phyloP scores from a whole-genome alignment of 805 yeast genomes.

The Saccharomycopsis vini region DNA sequence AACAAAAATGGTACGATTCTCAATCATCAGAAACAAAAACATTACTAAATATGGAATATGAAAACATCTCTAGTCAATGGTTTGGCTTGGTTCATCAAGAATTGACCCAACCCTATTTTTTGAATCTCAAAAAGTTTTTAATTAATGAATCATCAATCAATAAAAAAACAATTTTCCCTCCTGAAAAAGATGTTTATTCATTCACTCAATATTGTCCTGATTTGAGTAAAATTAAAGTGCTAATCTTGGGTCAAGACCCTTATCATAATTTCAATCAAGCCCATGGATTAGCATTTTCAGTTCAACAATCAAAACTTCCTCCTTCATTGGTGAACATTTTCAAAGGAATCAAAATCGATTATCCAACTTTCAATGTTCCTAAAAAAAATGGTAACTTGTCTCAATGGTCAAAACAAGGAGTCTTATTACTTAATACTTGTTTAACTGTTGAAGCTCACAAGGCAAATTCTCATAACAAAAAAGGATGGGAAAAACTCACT shows the following conservation, averaged over 20 bases:
- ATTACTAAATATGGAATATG: slow-evolving; percentile 58
- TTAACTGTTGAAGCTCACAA: slow-evolving; percentile 87
- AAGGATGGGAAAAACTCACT: slow-evolving; percentile 92
- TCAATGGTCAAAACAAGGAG: slow-evolving; percentile 84
- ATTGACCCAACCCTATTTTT: slow-evolving; percentile 76
- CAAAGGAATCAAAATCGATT: slow-evolving; percentile 60
- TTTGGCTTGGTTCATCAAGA: slow-evolving; percentile 58
- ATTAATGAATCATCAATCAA: slow-evolving; percentile 37
- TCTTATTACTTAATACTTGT: slow-evolving; percentile 76
- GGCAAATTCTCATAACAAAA: slow-evolving; percentile 84
- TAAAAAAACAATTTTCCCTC: slow-evolving; percentile 65
- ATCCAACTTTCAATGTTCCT: slow-evolving; percentile 60
- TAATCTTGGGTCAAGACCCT: slow-evolving; percentile 93
- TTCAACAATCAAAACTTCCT: slow-evolving; percentile 63
- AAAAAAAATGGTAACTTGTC: slow-evolving; percentile 57
- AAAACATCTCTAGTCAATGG: slow-evolving; percentile 72
- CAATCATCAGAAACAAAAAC: slow-evolving; percentile 20
- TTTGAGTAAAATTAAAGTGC: slow-evolving; percentile 60
- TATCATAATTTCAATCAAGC: slow-evolving; percentile 91
- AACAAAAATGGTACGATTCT: not conserved
- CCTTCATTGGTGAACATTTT: slow-evolving; percentile 83
- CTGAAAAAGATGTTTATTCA: slow-evolving; percentile 66
- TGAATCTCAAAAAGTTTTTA: slow-evolving; percentile 43
- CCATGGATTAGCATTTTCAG: slow-evolving; percentile 93
- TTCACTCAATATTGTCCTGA: slow-evolving; percentile 82